phyloP scores from a whole-genome alignment of 495 filamentous ascomycete species.

The Clavariopsis aquatica region DNA sequence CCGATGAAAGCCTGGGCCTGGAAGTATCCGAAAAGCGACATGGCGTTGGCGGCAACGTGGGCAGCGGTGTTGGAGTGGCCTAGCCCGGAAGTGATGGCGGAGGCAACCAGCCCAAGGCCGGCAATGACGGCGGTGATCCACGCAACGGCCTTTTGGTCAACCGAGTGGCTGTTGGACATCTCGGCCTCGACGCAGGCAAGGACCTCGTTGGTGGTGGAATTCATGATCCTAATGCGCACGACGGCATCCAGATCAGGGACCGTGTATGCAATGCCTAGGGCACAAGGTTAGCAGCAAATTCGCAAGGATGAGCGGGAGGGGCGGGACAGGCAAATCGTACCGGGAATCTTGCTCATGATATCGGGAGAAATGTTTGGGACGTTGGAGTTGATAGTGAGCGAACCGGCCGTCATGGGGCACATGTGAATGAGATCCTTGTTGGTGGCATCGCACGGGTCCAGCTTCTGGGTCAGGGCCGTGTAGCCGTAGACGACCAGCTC shows the following conservation, averaged over 20 bases:
- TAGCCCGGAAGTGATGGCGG: conserved; percentile 49
- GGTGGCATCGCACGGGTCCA: conserved; percentile 73
- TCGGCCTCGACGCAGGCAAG: conserved; percentile 87
- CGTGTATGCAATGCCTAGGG: conserved; percentile 72
- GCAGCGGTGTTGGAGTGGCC: conserved; percentile 90
- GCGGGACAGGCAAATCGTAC: conserved; percentile 46
- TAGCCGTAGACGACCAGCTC: conserved; percentile 81
- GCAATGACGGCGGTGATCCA: conserved; percentile 88
- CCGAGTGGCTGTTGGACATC: conserved; percentile 91
- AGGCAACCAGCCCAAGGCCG: conserved; percentile 70
- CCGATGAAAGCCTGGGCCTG: conserved; percentile 96
- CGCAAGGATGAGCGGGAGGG: too few relatives aligned
- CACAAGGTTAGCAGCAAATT: conserved; percentile 8
- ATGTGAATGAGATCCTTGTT: conserved; percentile 63
- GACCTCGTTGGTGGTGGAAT: conserved; percentile 54
- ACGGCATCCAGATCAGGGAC: conserved; percentile 93
- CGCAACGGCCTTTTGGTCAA: conserved; percentile 83
- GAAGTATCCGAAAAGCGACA: conserved; percentile 94
- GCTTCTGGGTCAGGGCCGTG: conserved; percentile 58
- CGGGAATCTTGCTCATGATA: conserved; percentile 67
- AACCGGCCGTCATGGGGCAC: conserved; percentile 90
- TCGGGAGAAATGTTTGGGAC: conserved; percentile 55
- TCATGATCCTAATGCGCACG: conserved; percentile 77
- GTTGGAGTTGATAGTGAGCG: conserved; percentile 71
- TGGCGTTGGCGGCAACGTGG: conserved; percentile 88